Conservation (phyloP, 768 basidiomycete genomes). For the Coprinopsis strossmayeri region DNA sequence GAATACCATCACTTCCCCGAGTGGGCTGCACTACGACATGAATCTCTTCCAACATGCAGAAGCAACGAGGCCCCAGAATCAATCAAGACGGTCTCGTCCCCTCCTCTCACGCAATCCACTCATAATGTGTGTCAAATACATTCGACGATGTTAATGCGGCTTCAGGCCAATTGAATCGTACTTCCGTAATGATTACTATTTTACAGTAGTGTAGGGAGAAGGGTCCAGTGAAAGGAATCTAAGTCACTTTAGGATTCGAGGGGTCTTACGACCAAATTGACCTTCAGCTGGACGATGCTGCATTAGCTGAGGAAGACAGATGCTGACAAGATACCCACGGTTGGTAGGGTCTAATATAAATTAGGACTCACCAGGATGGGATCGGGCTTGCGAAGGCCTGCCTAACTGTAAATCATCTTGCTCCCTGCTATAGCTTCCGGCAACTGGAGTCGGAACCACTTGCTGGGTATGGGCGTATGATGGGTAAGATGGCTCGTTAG, state of each 20-base stretch:
- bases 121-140: background rate
- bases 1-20: slow-evolving; percentile 19
- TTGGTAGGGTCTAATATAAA: background rate
- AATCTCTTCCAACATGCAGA: slow-evolving; percentile 20
- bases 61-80: slow-evolving; percentile 27
- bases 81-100: background rate
- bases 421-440: slow-evolving; percentile 22
- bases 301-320: background rate
- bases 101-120: background rate
- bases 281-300: slow-evolving; percentile 29
- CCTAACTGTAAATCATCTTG: slow-evolving; percentile 1
- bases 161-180: background rate
- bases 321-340: slow-evolving; percentile 2
- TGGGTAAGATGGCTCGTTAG: slow-evolving; percentile 19
- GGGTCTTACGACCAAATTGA: slow-evolving; percentile 37
- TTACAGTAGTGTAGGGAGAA: too few relatives aligned
- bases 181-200: too few relatives aligned
- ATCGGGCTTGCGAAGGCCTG: slow-evolving; percentile 29
- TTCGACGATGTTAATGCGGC: too few relatives aligned
- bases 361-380: slow-evolving; percentile 42
- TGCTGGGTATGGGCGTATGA: slow-evolving; percentile 30
- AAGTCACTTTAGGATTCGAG: slow-evolving; percentile 16
- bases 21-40: too few relatives aligned
- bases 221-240: background rate
- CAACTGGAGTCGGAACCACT: slow-evolving; percentile 30